A percentile compares a stretch with the other conserved stretches of the same genome.
Conservation (phyloP, 129 eudicot species). For the Arctium minus region DNA sequence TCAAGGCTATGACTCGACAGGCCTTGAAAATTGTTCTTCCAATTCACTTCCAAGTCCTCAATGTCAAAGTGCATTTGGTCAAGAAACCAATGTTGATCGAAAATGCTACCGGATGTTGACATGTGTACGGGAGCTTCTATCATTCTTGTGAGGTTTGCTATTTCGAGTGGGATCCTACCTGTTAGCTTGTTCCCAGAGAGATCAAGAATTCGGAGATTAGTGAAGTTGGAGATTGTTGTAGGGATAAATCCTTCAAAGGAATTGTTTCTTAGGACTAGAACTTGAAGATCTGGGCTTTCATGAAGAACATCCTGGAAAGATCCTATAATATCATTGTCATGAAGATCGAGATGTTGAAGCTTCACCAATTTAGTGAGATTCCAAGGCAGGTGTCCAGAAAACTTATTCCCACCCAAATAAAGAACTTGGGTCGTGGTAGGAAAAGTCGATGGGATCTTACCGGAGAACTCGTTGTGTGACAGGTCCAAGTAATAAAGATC, state of each 20-base stretch:
- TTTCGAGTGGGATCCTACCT: conserved; percentile 20
- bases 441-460: conserved; percentile 31
- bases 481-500: conserved; percentile 28
- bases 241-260: background rate
- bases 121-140: conserved; percentile 11
- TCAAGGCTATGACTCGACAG: conserved; percentile 20
- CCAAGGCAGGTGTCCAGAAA: conserved; percentile 36
- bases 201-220: conserved; percentile 20
- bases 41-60: conserved; percentile 33
- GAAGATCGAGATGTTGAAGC: conserved; percentile 17
- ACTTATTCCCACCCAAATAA: conserved; percentile 32
- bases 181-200: conserved; percentile 32
- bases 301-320: background rate
- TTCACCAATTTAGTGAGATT: conserved; percentile 9
- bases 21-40: conserved; percentile 40
- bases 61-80: background rate
- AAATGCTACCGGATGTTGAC: background rate
- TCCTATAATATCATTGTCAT: background rate
- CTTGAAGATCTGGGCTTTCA: background rate
- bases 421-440: conserved; percentile 13
- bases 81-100: no score
- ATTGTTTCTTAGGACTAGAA: background rate
- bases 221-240: background rate
- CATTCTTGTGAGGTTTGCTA: conserved; percentile 34
- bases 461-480: conserved; percentile 35